These are phyloP conservation scores for Sporothrix globosa DNA, from an alignment of 2,329 filamentous ascomycete species.

Conservation along the genomic window DNA sequence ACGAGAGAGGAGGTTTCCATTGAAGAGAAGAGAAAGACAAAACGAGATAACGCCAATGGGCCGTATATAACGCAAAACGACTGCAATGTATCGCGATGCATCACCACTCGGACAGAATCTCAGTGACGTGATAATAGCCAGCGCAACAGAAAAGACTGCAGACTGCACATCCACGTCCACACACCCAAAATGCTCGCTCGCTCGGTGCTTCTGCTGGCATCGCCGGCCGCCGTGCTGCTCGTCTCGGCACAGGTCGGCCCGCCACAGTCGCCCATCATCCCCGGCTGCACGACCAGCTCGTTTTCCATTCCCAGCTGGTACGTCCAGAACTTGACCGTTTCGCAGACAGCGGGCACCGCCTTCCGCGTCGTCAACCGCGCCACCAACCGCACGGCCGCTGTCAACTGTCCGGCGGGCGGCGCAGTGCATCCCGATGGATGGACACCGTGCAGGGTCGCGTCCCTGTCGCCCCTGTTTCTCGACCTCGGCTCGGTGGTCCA, in stretches of 20 bases:
- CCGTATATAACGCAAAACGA: conserved; percentile 19
- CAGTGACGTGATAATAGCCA: not conserved
- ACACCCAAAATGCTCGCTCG: not conserved
- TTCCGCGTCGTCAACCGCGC: conserved; percentile 12
- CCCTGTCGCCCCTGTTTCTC: not conserved
- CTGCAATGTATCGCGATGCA: not conserved
- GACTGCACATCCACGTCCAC: too few relatives aligned
- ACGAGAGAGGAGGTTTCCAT: not conserved
- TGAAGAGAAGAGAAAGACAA: not conserved
- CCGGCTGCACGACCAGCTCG: conserved; percentile 1
- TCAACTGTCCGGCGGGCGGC: not conserved
- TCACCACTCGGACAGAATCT: not conserved
- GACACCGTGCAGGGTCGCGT: not conserved
- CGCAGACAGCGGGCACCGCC: not conserved
- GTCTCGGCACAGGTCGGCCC: not conserved
- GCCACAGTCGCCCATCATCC: not conserved
- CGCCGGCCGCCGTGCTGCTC: not conserved
- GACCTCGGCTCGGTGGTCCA: not conserved
- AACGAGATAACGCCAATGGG: not conserved
- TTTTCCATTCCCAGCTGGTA: conserved; percentile 18
- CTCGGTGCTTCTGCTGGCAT: conserved; percentile 14
- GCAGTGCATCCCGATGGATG: not conserved
- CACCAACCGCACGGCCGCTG: not conserved
- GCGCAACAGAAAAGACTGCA: too few relatives aligned
- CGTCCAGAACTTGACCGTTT: not conserved